Conservation (phyloP, 177 flowering plant genomes). For the Tripterygium wilfordii region DNA sequence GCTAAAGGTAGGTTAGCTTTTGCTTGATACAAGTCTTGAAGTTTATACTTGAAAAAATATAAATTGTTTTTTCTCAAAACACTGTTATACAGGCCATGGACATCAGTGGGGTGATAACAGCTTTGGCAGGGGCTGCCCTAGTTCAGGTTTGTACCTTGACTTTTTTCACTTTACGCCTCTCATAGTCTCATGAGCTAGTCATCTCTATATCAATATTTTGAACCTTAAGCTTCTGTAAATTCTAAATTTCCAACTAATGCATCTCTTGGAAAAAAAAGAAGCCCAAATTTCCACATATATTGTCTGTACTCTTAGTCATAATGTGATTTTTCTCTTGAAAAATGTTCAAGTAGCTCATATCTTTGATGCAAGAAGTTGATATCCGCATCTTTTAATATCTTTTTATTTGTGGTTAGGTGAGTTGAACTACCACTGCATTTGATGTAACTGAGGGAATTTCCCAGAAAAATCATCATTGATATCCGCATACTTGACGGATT, state of each 20-base stretch:
- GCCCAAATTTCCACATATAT: no score
- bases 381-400: conserved; percentile 1
- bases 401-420: conserved; percentile 30
- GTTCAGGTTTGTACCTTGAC: conserved; percentile 55
- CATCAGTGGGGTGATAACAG: conserved; percentile 55
- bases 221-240: not conserved
- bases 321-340: no score
- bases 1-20: conserved; percentile 58
- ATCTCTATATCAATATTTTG: not conserved
- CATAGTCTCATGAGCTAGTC: not conserved
- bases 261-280: no score
- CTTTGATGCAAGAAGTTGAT: no score
- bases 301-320: no score
- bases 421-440: conserved; percentile 17
- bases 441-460: conserved; percentile 2
- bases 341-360: no score
- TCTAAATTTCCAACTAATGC: no score
- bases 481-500: conserved; percentile 14
- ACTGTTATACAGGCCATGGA: conserved; percentile 58
- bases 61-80: conserved; percentile 3
- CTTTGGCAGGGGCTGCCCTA: conserved; percentile 76
- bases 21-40: not conserved
- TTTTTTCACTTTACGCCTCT: conserved; percentile 1
- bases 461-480: conserved; percentile 12
- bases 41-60: no score